Evolutionary conservation across 441 rosid species (phyloP), one percentile per base, ranked within the genome.

Genomic region (Geranium incanum): DNA sequence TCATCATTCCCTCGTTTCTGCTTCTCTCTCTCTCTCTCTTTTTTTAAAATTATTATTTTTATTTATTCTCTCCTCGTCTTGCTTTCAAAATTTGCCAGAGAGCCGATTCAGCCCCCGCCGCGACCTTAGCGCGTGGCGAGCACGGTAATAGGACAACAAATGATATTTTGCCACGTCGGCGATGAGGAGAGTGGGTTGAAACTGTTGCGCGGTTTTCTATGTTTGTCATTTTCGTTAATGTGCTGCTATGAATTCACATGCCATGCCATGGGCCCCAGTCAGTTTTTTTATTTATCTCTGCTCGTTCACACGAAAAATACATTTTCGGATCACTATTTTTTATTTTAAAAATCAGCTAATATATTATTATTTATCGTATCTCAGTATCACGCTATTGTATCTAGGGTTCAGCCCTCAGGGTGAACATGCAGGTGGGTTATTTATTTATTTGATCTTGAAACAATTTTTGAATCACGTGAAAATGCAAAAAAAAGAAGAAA

Each of bases 141-240:
- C 66, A 62, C 66, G 15, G 13, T 62, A 21, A 21, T 3, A 7
- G 11, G 37, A 8, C 11, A 23, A 3, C 66, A 3, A 23, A 9
- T 62, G 36, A 3, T 3, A 2, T 21, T 2, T 1, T 9, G 37
- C n/a, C 66, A 62, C 66, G 37, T 62, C 12, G 36, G 15, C 13
- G 1, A 62, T 23, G 66, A 62, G 66, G 37, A 62, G 66, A 62
- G 66, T 62, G 37, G 28, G 23, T 36, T 62, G 36, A 62, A 62
- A 62, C 66, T 62, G 66, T 62, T 21, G 66, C 37, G 66, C 37
- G 28, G 37, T 21, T 62, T 62, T 62, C 66, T 21, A 23, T 62
- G 66, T 62, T 62, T 62, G 66, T 62, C 66, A 62, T 62, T 62
- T 62, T 62, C 66, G 66, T 62, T 62, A 21, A 62, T 62, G 37